Base-by-base conservation (phyloP, 1,284 basidiomycete species). In the Ustilago sp. region DNA sequence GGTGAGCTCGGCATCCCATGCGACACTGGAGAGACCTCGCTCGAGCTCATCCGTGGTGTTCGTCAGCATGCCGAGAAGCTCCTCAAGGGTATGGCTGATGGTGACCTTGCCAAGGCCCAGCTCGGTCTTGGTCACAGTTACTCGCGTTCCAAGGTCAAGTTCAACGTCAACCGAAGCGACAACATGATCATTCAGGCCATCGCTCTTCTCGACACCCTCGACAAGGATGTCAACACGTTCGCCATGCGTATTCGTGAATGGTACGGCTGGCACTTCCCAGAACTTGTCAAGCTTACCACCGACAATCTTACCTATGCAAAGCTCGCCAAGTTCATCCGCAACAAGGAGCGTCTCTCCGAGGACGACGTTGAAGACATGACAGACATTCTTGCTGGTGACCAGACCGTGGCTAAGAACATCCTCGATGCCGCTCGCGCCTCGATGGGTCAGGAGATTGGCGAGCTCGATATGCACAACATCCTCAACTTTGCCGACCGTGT, bases 141-240 rank as follows among this genome's bases (percentile, higher is more conserved):
- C 89, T 98, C 95, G 36, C 92, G 96, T 80, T 93, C 95, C 68
- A 99, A 99, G 87, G 93, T 99, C 82, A 85, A 85, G 87, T 99
- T 99, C 91, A 99, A 99, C 89, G 96, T 98, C 80, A 98, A 99
- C 90, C 91, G 96, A 79, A 92, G 94, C 75, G 96, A 99, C 89
- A 99, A 99, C 89, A 99, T 99, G 96, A 99, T 99, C 89, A 99
- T 99, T 85, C 97, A 99, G 88, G 96, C 96, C 62, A 98, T 99
- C 85, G 93, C 96, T 2, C 91, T 98, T 63, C 93, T 98, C 83
- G 96, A 99, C 89, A 95, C 98, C 86, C 92, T 99, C 86, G 96
- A 99, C 91, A 99, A 98, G 90, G 96, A 99, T 87, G 95, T 99
- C 86, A 99, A 99, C 89, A 92, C 96, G 32, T 98, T 99, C 87